Evolutionary conservation across 1,284 basidiomycete species (phyloP), one percentile per base, ranked within the genome.

Genomic region (Ustilago shanxiensis): DNA sequence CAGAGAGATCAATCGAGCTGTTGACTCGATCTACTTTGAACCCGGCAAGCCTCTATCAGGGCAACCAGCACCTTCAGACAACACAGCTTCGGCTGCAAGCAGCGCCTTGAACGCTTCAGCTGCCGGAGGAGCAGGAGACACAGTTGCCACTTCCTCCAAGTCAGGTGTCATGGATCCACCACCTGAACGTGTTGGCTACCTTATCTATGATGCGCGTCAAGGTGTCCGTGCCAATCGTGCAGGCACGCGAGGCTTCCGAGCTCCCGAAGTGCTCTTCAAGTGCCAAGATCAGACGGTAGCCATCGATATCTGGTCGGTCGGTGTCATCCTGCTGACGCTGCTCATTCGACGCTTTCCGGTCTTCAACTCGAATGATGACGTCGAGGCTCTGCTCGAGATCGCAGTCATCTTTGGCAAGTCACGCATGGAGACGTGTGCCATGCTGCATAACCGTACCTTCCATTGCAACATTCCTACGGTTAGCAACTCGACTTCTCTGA

Each of bases 221-320:
- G 88, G 90, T 53, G 93, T 95, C 58, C 95, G 96, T 85, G 95
- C 97, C 6, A 99, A 99, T 84, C 91, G 96, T 61, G 97, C 96
- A 0, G 96, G 96, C 1, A 99, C 96, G 8, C 88, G 96, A 83
- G 97, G 96, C 0, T 99, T 99, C 86, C 91, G 96, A 64, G 95
- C 96, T 0, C 96, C 96, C 0, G 97, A 99, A 83, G 97, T 99
- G 11, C 87, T 99, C 28, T 87, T 99, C 54, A 99, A 99, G 87
- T 99, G 96, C 80, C 91, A 92, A 22, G 93, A 95, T 78, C 96
- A 99, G 87, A 93, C 92, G 5, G 59, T 83, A 94, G 96, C 96
- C 11, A 92, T 99, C 81, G 96, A 99, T 84, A 91, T 98, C 45
- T 99, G 96, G 96, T 93, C 95, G 1, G 94, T 91, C 1, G 96